These are phyloP conservation scores for Anthracocystis panici-leucophaei DNA, from an alignment of 1,284 basidiomycete genomes.

Conservation along the genomic window DNA sequence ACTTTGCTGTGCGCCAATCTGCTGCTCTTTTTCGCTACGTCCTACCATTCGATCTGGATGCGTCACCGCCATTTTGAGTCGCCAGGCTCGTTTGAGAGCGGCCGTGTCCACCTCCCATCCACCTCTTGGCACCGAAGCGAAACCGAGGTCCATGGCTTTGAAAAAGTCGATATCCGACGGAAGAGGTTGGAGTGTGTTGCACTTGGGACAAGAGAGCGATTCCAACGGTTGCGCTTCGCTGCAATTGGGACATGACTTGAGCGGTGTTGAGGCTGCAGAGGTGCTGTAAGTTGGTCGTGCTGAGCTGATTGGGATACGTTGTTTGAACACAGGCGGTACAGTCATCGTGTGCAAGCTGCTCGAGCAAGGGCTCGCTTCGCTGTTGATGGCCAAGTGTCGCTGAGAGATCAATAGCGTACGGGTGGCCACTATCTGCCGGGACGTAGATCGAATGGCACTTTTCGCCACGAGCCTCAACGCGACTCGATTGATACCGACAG, in stretches of 20 bases:
- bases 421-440: neutral
- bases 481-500: neutral
- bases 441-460: neutral
- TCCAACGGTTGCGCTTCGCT: constrained; percentile 41
- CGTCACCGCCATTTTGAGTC: constrained; percentile 59
- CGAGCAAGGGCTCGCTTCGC: neutral
- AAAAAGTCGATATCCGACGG: constrained; percentile 58
- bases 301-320: neutral
- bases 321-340: neutral
- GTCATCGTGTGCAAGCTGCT: neutral
- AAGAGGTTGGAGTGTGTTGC: constrained; percentile 57
- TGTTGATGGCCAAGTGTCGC: neutral
- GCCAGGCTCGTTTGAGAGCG: constrained; percentile 61
- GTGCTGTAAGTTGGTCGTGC: constrained; percentile 11
- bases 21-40: constrained; percentile 58
- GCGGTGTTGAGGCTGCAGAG: constrained; percentile 7
- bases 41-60: constrained; percentile 66
- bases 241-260: constrained; percentile 48
- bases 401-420: constrained; percentile 5
- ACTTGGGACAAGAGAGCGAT: constrained; percentile 48
- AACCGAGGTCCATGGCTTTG: constrained; percentile 58
- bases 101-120: constrained; percentile 59
- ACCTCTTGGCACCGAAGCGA: constrained; percentile 32
- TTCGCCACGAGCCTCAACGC: neutral
- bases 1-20: constrained; percentile 63